Percentiles rank a stretch among this genome's conserved stretches.
Evolutionary conservation across 202 grass and related monocot species (phyloP).

Genomic region (Panicum virgatum): DNA sequence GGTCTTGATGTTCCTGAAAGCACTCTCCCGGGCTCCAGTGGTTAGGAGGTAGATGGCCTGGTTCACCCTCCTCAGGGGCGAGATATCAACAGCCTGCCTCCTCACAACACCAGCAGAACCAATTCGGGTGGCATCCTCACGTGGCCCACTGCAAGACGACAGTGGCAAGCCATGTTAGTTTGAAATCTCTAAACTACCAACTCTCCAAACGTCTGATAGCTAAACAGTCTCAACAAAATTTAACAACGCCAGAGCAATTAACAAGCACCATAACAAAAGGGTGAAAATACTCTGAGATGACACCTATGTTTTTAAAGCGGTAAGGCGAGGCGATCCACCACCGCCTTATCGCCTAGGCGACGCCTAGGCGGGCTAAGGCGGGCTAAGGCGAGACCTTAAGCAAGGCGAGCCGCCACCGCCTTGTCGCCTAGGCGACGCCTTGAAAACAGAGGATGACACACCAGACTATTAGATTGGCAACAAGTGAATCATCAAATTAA

Average conservation of each 20-base stretch:
- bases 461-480: background rate
- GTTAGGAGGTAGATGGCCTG: slow-evolving; percentile 80
- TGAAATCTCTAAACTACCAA: background rate
- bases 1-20: slow-evolving; percentile 77
- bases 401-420: no score
- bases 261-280: background rate
- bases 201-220: background rate
- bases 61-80: slow-evolving; percentile 68
- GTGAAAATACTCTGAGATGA: background rate
- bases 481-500: background rate
- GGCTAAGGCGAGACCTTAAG: no score
- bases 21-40: slow-evolving; percentile 72
- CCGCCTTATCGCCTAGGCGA: no score
- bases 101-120: slow-evolving; percentile 74
- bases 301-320: no score
- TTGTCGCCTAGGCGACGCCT: no score
- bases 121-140: slow-evolving; percentile 75
- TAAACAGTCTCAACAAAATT: background rate
- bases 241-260: background rate
- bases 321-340: no score
- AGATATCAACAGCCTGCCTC: slow-evolving; percentile 79
- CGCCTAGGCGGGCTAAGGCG: no score
- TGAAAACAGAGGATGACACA: no score
- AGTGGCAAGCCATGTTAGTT: background rate
- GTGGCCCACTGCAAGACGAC: slow-evolving; percentile 35